Evolutionary conservation across 2,329 filamentous ascomycete genomes (phyloP), one percentile per base, ranked within the genome.

Genomic region (Graphiopsis chlorocephala): DNA sequence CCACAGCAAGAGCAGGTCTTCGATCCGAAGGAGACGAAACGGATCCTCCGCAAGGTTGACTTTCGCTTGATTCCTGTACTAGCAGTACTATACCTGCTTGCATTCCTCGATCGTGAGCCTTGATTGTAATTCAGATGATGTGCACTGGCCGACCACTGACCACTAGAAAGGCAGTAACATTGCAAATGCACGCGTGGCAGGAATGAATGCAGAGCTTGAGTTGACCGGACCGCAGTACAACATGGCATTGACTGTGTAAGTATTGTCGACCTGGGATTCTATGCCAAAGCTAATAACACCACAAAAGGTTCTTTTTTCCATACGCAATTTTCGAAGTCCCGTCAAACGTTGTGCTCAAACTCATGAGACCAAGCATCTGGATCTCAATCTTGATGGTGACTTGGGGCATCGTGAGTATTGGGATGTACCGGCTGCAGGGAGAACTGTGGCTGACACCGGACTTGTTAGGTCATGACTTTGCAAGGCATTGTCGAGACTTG

Each of bases 11-110:
- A 61, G 47, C 59, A 31, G 12, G 59, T 48, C 1, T 53, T 66
- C 29, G 60, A 68, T 31, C 52, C 62, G 1, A 53, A 60, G 23
- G 56, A 65, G 28, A 81, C 83, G 63, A 81, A 78, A 68, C 78
- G 76, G 60, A 71, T 84, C n/a, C 69, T 84, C 5, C 73, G 78
- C 57, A 85, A 84, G 71, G 76, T 78, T 60, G 83, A 85, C 67
- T 65, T 82, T 15, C 77, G 79, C 56, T 75, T 85, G 38, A 73
- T 85, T 7, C 83, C 83, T 0, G 78, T 82, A 28, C 72, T 85
- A 15, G 53, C 61, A 11, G 58, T 82, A 3, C 72, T 85, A 0
- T 82, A 80, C 64, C 68, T 82, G 45, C 60, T 70, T 26, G 73
- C 78, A 5, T 82, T 82, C 66, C 72, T 82, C 5, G 80, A 82